These are phyloP conservation scores for Rhodosporidiobolus odoratus DNA, from an alignment of 768 basidiomycete species.

Conservation along the genomic window DNA sequence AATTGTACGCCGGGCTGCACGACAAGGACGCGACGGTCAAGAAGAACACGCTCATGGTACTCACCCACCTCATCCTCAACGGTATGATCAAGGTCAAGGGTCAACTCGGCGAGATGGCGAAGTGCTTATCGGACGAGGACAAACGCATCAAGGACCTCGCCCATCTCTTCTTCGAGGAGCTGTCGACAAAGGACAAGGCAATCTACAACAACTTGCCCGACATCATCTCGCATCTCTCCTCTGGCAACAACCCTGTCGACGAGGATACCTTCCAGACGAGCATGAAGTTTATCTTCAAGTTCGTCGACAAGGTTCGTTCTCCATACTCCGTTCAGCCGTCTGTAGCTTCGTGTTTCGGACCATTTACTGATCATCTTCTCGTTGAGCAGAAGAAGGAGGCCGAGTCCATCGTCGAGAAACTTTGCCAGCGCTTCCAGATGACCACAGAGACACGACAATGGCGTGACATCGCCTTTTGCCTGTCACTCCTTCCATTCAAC, in stretches of 20 bases:
- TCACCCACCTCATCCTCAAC: slow-evolving; percentile 73
- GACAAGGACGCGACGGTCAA: slow-evolving; percentile 84
- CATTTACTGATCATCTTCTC: not conserved
- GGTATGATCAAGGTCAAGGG: slow-evolving; percentile 99
- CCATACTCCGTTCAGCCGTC: not conserved
- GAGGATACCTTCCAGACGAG: slow-evolving; percentile 88
- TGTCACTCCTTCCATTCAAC: slow-evolving; percentile 92
- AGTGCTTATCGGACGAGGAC: slow-evolving; percentile 90
- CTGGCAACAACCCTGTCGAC: slow-evolving; percentile 83
- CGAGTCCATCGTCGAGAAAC: slow-evolving; percentile 91
- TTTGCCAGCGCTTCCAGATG: slow-evolving; percentile 89
- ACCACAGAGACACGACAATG: slow-evolving; percentile 87
- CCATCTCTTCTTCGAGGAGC: slow-evolving; percentile 94
- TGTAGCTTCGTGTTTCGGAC: not conserved
- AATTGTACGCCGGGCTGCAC: slow-evolving; percentile 86
- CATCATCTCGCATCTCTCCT: slow-evolving; percentile 86
- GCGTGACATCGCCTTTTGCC: slow-evolving; percentile 93
- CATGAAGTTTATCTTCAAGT: slow-evolving; percentile 89
- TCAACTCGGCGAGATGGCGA: slow-evolving; percentile 99
- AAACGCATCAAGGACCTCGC: slow-evolving; percentile 82
- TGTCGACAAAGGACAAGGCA: slow-evolving; percentile 95
- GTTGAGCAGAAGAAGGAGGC: slow-evolving; percentile 84
- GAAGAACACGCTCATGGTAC: slow-evolving; percentile 98
- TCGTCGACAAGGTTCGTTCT: slow-evolving; percentile 78
- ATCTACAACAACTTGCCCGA: slow-evolving; percentile 98